Percentiles rank a stretch among this genome's conserved stretches.
Conservation (phyloP, 352 stramenopile genomes). For the Phytopythium vexans region DNA sequence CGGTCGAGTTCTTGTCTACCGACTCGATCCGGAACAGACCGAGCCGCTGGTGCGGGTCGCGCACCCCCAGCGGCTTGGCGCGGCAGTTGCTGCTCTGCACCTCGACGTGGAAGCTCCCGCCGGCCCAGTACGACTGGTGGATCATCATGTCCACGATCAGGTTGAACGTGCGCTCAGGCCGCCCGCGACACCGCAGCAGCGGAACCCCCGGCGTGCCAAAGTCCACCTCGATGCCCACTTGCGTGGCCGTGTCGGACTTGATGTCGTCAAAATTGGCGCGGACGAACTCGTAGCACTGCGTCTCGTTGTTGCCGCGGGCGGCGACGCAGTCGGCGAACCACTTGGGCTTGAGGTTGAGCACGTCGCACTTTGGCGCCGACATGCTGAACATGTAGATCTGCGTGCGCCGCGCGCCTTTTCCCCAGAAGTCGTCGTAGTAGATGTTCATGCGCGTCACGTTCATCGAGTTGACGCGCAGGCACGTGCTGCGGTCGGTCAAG, state of each 20-base stretch:
- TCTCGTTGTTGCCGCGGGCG: slow-evolving; percentile 10
- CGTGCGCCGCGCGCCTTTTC: slow-evolving; percentile 13
- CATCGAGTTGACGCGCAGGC: slow-evolving; percentile 26
- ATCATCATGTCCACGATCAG: slow-evolving; percentile 29
- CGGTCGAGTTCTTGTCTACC: slow-evolving; percentile 8
- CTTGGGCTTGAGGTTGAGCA: slow-evolving; percentile 23
- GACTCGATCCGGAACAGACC: slow-evolving; percentile 19
- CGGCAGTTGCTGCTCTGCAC: slow-evolving; percentile 33
- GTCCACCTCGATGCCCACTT: slow-evolving; percentile 20
- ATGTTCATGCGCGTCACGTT: slow-evolving; percentile 21
- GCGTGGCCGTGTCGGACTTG: slow-evolving; percentile 9
- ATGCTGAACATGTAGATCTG: slow-evolving; percentile 31
- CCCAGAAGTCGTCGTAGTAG: slow-evolving; percentile 27
- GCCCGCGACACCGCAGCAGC: slow-evolving; percentile 24
- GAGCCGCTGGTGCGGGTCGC: slow-evolving; percentile 5
- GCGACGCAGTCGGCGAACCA: slow-evolving; percentile 20
- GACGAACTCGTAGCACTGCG: slow-evolving; percentile 24
- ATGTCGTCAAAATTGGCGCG: slow-evolving; percentile 25
- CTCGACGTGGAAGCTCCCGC: slow-evolving; percentile 25
- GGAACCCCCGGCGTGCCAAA: slow-evolving; percentile 20
- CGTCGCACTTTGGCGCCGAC: slow-evolving; percentile 25
- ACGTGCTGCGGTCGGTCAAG: slow-evolving; percentile 18
- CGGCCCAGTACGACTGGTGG: slow-evolving; percentile 30
- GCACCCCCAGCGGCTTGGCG: slow-evolving; percentile 9
- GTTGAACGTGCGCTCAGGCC: slow-evolving; percentile 16